These are phyloP conservation scores for Scytalidium lignicola DNA, from an alignment of 2,329 filamentous ascomycete genomes.

Conservation along the genomic window DNA sequence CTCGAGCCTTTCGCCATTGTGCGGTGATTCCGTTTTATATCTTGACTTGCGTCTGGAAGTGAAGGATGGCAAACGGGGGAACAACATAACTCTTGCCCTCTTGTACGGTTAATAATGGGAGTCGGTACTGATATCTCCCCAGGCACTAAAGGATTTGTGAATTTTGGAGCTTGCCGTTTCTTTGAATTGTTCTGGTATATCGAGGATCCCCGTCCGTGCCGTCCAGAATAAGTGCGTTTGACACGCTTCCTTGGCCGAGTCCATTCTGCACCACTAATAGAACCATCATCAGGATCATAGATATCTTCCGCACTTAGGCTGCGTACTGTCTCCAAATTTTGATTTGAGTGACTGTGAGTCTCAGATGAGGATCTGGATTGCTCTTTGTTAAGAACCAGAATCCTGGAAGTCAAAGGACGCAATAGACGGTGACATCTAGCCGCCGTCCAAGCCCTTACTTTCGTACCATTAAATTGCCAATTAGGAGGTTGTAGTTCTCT, in stretches of 20 bases:
- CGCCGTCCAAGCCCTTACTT: constrained; percentile 32
- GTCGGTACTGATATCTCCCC: constrained; percentile 27
- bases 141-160: constrained; percentile 10
- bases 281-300: constrained; percentile 1
- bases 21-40: constrained; percentile 2
- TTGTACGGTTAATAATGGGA: constrained; percentile 25
- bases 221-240: constrained; percentile 24
- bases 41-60: not conserved
- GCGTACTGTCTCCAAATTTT: not conserved
- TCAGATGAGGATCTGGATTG: constrained; percentile 12
- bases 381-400: constrained; percentile 35
- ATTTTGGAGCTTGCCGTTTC: constrained; percentile 1
- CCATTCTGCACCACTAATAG: constrained; percentile 18
- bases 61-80: not conserved
- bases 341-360: not conserved
- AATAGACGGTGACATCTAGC: constrained; percentile 38
- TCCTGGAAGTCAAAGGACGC: constrained; percentile 36
- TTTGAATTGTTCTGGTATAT: not conserved
- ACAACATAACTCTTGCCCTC: constrained; percentile 5
- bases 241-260: constrained; percentile 18
- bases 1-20: constrained; percentile 5
- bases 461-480: constrained; percentile 12
- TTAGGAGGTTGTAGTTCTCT: constrained; percentile 16
- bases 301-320: not conserved
- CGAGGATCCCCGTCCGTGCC: not conserved